These are phyloP conservation scores for Citrus hindsii DNA, from an alignment of 345 rosid genomes.

Conservation along the genomic window DNA sequence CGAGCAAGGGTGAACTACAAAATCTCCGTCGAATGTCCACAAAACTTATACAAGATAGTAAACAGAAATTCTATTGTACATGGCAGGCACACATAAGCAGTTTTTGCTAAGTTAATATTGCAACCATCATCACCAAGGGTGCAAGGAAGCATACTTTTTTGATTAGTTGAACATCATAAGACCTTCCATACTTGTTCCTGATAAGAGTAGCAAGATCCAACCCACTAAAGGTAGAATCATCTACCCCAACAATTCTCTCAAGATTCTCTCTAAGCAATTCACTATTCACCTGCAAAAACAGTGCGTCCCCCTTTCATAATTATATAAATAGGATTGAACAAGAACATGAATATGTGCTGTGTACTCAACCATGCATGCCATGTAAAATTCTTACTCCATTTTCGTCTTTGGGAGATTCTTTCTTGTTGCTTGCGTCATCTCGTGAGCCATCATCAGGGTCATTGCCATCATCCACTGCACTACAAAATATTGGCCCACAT, in stretches of 20 bases:
- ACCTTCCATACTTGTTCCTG: slow-evolving; percentile 86
- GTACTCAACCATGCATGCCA: background rate
- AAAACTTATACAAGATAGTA: slow-evolving; percentile 1
- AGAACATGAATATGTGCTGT: no score
- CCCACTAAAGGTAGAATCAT: slow-evolving; percentile 88
- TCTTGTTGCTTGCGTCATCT: slow-evolving; percentile 25
- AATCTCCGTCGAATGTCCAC: background rate
- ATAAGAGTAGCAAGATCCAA: slow-evolving; percentile 94
- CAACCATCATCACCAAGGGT: background rate
- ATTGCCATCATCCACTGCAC: slow-evolving; percentile 46
- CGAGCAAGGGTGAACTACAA: background rate
- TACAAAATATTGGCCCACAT: slow-evolving; percentile 36
- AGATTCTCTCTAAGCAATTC: slow-evolving; percentile 71
- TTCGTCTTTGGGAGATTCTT: slow-evolving; percentile 31
- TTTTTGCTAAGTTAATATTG: background rate
- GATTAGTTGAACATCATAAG: slow-evolving; percentile 91
- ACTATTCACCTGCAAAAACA: slow-evolving; percentile 40
- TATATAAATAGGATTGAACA: background rate
- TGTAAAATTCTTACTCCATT: slow-evolving; percentile 13
- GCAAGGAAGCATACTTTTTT: slow-evolving; percentile 58
- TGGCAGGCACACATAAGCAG: background rate
- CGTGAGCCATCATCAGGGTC: slow-evolving; percentile 34
- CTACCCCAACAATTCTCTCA: slow-evolving; percentile 82
- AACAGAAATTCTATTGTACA: background rate
- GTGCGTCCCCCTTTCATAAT: background rate